Base-by-base conservation (phyloP, 345 rosid species). In the Geranium brycei region DNA sequence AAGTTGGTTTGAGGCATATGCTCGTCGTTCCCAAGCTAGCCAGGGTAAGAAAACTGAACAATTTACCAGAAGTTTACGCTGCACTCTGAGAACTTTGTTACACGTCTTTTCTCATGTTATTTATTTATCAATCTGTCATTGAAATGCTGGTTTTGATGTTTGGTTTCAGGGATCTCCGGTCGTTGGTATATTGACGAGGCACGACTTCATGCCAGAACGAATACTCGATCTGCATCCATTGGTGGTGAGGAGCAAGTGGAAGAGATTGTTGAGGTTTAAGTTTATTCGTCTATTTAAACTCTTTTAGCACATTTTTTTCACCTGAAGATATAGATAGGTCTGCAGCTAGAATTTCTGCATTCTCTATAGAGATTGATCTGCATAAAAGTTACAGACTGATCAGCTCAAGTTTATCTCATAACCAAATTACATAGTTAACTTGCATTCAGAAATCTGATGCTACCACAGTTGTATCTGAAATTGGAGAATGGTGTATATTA, bases 121-220 rank as follows among this genome's bases (percentile, higher is more conserved):
- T 23, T 23, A 23, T 23, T 23, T 23, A 23, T 23, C 28, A 2
- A 23, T 35, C 0, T 35, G 1, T 35, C 10, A 4, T 35, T 35
- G 41, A 7, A 7, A 47, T 0, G 1, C 17, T 15, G 23, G 19
- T 7, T 17, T 56, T 51, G 17, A 19, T 60, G 35, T 51, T 51
- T 51, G 61, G 13, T 8, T 81, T 80, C 87, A 89, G 96, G 78
- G 88, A 69, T 76, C 83, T n/a, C 93, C 96, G 1, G 80, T 89
- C 23, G 88, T 84, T 64, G 96, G 96, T 23, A 85, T 92, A 73
- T 64, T 92, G 65, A 87, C 98, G 7, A 77, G 95, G 78, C 96
- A 89, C 19, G 98, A 89, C 75, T 92, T 92, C 87, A 92, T 89
- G 95, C 83, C 90, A 1, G 91, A 80, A 75, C 97, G 89, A 69